Conservation (phyloP, 169 alveolate genomes). For the Plasmodium fragile region DNA sequence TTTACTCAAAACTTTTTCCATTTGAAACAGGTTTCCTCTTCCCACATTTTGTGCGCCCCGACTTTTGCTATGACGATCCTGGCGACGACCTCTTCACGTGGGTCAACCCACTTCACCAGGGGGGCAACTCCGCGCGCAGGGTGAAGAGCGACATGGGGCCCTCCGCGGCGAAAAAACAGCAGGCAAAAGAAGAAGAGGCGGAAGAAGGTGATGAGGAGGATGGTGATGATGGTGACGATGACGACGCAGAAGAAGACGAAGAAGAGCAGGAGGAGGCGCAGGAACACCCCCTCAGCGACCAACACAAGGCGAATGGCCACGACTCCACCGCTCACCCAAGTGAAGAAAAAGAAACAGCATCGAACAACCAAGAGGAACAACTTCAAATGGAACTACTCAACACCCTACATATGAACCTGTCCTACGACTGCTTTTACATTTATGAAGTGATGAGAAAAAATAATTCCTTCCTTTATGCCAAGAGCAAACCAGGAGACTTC, state of each 20-base stretch:
- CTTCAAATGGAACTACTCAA: constrained; percentile 10
- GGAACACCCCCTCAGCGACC: background rate
- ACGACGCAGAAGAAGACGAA: background rate
- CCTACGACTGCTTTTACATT: constrained; percentile 46
- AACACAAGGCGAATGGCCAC: background rate
- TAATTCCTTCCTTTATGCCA: constrained; percentile 23
- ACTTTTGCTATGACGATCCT: constrained; percentile 13
- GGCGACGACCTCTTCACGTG: constrained; percentile 18
- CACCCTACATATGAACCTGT: constrained; percentile 36
- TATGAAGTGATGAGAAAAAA: constrained; percentile 54
- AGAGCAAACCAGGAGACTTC: constrained; percentile 53
- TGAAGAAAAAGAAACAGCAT: background rate
- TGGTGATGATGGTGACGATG: too few species aligned
- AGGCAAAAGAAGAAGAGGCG: background rate
- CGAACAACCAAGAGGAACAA: constrained; percentile 11
- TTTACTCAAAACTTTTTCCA: background rate
- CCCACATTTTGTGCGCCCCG: background rate
- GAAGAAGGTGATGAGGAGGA: background rate
- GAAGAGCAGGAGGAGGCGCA: background rate
- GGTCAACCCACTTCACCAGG: constrained; percentile 32
- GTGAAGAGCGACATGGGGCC: background rate
- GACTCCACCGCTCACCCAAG: background rate
- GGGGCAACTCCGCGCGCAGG: background rate
- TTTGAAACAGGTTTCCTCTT: constrained; percentile 29
- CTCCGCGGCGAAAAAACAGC: background rate